Conservation (phyloP, 1,139 yeast genomes). For the Kodamaea derodonti region DNA sequence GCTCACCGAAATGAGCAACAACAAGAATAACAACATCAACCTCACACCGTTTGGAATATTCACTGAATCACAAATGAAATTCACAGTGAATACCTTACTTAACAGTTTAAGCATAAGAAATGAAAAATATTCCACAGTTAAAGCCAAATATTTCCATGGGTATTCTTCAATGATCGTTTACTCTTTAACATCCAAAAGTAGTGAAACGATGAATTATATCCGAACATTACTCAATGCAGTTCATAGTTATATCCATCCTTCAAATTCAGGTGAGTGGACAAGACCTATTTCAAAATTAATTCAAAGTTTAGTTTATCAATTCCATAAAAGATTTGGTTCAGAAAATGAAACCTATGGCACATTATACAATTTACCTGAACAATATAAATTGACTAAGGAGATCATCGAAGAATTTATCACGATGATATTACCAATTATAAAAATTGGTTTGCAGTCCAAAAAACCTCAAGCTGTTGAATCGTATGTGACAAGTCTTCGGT, state of each 20-base stretch:
- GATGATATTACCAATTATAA: constrained; percentile 55
- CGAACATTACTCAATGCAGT: constrained; percentile 61
- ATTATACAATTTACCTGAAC: constrained; percentile 41
- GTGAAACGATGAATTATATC: constrained; percentile 52
- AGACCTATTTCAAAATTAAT: constrained; percentile 62
- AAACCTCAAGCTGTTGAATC: constrained; percentile 53
- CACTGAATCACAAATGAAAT: constrained; percentile 55
- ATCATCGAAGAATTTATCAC: constrained; percentile 49
- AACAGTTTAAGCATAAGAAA: constrained; percentile 48
- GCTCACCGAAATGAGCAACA: constrained; percentile 24
- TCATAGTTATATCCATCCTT: constrained; percentile 88
- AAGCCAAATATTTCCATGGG: constrained; percentile 50
- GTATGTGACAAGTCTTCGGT: constrained; percentile 58
- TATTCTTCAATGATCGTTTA: constrained; percentile 62
- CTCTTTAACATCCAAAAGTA: constrained; percentile 54
- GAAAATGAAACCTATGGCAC: constrained; percentile 44
- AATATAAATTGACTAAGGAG: constrained; percentile 41
- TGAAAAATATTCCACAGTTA: constrained; percentile 36
- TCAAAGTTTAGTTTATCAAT: constrained; percentile 51
- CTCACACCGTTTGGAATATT: constrained; percentile 37
- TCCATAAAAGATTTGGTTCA: constrained; percentile 52
- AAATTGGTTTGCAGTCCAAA: constrained; percentile 80
- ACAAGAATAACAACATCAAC: background rate
- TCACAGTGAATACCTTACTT: constrained; percentile 53
- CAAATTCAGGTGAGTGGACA: constrained; percentile 86